These are phyloP conservation scores for Phoma sp. DNA, from an alignment of 2,329 filamentous ascomycete species.

Conservation along the genomic window DNA sequence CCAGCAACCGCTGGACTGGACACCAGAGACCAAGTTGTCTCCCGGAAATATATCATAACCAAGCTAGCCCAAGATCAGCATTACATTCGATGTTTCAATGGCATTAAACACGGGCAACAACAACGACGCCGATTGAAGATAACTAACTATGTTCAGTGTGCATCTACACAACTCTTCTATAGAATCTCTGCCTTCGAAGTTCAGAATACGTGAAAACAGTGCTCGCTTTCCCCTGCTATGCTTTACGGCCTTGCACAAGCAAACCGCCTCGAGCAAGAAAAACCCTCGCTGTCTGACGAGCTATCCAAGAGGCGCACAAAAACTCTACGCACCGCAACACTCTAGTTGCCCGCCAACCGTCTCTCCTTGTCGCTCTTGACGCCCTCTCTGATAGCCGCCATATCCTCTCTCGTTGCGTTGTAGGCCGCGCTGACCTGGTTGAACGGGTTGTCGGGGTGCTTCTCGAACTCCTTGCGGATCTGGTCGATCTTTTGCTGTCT, in stretches of 20 bases:
- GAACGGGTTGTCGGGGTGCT: constrained; percentile 92
- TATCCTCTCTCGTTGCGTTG: constrained; percentile 79
- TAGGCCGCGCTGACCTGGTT: constrained; percentile 80
- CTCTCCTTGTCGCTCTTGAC: constrained; percentile 79
- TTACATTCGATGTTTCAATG: too few relatives aligned
- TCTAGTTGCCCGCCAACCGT: constrained; percentile 55
- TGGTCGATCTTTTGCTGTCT: constrained; percentile 83
- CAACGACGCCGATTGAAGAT: too few relatives aligned
- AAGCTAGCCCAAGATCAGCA: too few relatives aligned
- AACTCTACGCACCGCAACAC: not conserved
- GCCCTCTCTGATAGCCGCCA: constrained; percentile 66
- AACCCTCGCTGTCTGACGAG: not conserved
- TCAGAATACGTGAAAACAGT: too few relatives aligned
- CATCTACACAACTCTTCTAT: too few relatives aligned
- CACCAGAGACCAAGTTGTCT: too few relatives aligned
- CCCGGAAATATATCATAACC: too few relatives aligned
- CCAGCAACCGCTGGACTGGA: too few relatives aligned
- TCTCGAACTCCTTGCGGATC: constrained; percentile 92
- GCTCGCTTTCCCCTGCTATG: not conserved
- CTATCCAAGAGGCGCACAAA: not conserved
- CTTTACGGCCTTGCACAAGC: not conserved
- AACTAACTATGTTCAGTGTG: too few relatives aligned
- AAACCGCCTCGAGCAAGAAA: not conserved
- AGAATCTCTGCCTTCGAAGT: too few relatives aligned
- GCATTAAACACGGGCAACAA: too few relatives aligned